A percentile compares a stretch with the other conserved stretches of the same genome.
phyloP scores from a whole-genome alignment of 2,329 filamentous ascomycete species.

The Sclerotiophoma versabilis region DNA sequence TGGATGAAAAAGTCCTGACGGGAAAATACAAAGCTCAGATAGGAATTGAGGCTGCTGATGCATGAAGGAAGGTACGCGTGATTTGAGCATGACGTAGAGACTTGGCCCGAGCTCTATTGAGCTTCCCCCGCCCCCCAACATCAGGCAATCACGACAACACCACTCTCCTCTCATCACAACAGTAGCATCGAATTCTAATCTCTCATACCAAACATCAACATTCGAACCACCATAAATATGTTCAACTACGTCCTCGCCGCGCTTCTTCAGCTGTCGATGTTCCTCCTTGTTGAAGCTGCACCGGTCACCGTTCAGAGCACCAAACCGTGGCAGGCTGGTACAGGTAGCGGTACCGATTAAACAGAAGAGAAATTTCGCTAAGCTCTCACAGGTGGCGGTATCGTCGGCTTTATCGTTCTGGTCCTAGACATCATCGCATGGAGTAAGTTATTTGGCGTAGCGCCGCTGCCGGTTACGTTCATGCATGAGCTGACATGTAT shows the following conservation, averaged over 20 bases:
- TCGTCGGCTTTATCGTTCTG: constrained; percentile 67
- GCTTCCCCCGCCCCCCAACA: constrained; percentile 8
- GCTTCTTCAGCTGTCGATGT: constrained; percentile 62
- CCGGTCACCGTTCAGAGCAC: constrained; percentile 48
- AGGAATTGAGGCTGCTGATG: not conserved
- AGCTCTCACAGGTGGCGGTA: constrained; percentile 67
- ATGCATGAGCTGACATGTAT: constrained; percentile 23
- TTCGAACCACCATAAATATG: constrained; percentile 27
- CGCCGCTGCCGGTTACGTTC: no score
- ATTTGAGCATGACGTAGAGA: constrained; percentile 8
- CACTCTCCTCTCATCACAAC: not conserved
- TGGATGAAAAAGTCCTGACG: not conserved
- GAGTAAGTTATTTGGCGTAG: constrained; percentile 56
- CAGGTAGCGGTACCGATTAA: constrained; percentile 61
- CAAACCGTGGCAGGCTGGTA: constrained; percentile 65
- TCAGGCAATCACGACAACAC: constrained; percentile 9
- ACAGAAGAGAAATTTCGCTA: constrained; percentile 43
- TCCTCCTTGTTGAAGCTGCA: constrained; percentile 60
- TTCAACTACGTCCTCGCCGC: constrained; percentile 49
- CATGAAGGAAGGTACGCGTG: constrained; percentile 3
- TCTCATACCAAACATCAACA: not conserved
- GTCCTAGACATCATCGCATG: constrained; percentile 69
- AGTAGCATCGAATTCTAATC: not conserved
- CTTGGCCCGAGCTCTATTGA: constrained; percentile 1
- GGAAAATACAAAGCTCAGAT: not conserved